Percentiles rank a stretch among this genome's conserved stretches.
phyloP scores from a whole-genome alignment of 805 yeast genomes.

The Sporopachydermia quercuum region DNA sequence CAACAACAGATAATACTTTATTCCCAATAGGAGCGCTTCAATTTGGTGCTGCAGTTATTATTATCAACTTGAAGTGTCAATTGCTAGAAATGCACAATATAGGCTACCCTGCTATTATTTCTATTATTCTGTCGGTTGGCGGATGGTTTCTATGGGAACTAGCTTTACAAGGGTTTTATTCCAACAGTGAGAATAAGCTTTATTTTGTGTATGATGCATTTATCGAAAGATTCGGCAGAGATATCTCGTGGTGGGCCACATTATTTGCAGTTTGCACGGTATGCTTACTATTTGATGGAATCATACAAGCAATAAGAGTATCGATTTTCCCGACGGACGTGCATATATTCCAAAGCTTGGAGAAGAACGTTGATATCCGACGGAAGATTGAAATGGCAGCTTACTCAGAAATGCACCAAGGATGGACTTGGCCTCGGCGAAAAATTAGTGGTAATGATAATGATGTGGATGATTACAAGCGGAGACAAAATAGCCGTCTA shows the following conservation, averaged over 20 bases:
- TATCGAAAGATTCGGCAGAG: constrained; percentile 57
- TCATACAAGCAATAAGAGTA: constrained; percentile 40
- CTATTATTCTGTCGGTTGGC: constrained; percentile 52
- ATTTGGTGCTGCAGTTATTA: constrained; percentile 55
- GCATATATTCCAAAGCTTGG: constrained; percentile 65
- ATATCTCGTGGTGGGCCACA: constrained; percentile 79
- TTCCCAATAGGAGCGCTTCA: constrained; percentile 71
- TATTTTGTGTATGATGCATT: constrained; percentile 64
- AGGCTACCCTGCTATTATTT: constrained; percentile 43
- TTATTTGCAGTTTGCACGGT: constrained; percentile 39
- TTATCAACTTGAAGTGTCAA: constrained; percentile 68
- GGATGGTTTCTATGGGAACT: constrained; percentile 86
- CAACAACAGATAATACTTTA: constrained; percentile 57
- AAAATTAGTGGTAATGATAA: constrained; percentile 16
- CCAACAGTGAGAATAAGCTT: constrained; percentile 34
- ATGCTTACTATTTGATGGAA: constrained; percentile 52
- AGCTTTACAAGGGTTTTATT: constrained; percentile 56
- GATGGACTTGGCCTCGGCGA: constrained; percentile 58
- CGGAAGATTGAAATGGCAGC: constrained; percentile 61
- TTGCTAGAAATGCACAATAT: constrained; percentile 61
- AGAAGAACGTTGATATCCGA: constrained; percentile 51
- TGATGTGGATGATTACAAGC: constrained; percentile 15
- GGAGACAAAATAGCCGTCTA: constrained; percentile 8
- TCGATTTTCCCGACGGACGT: constrained; percentile 56
- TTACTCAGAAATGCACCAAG: constrained; percentile 55